A percentile compares a stretch with the other conserved stretches of the same genome.
Conservation (phyloP, 1,139 yeast species). For the Geotrichum candidum region DNA sequence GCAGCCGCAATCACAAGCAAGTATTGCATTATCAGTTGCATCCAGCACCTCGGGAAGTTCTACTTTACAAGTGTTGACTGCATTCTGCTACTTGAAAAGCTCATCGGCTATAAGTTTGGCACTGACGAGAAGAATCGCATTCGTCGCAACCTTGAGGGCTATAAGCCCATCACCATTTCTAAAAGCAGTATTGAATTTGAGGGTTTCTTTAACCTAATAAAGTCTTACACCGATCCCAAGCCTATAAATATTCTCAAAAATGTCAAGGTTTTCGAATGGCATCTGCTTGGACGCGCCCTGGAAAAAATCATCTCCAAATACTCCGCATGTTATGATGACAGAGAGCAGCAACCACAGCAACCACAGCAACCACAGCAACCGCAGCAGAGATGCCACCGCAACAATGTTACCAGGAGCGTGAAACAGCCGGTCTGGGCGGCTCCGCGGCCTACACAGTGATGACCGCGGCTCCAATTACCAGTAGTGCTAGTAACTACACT, state of each 20-base stretch:
- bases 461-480: background rate
- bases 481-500: background rate
- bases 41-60: conserved; percentile 50
- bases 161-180: conserved; percentile 57
- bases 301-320: conserved; percentile 60
- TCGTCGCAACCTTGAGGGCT: conserved; percentile 59
- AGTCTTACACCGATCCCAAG: conserved; percentile 60
- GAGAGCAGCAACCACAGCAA: conserved; percentile 1
- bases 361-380: background rate
- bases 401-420: background rate
- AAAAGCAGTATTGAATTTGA: conserved; percentile 43
- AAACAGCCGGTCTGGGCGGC: background rate
- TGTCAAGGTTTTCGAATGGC: conserved; percentile 63
- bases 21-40: conserved; percentile 46
- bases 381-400: background rate
- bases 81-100: conserved; percentile 51
- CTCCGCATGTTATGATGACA: conserved; percentile 31
- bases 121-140: conserved; percentile 69
- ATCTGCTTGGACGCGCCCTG: conserved; percentile 48
- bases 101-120: conserved; percentile 52
- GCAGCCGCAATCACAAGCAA: conserved; percentile 25
- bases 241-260: conserved; percentile 72
- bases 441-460: background rate
- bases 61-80: conserved; percentile 65
- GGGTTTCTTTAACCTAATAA: conserved; percentile 52